These are phyloP conservation scores for Lactifluus hygrophoroides DNA, from an alignment of 768 basidiomycete species.

Conservation along the genomic window DNA sequence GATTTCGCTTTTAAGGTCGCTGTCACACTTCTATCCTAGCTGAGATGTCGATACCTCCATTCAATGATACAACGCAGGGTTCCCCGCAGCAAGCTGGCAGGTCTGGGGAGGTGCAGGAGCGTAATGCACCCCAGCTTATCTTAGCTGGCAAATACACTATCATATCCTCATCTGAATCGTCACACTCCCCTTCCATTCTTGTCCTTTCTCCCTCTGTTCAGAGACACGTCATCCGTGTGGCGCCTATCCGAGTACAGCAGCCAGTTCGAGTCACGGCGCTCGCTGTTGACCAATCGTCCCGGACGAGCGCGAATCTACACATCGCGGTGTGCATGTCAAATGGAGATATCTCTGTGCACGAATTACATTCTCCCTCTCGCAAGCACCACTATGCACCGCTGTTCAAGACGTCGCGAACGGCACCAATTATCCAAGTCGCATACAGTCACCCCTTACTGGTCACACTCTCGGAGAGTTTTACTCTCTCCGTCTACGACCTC, in stretches of 20 bases:
- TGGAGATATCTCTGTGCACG: constrained; percentile 57
- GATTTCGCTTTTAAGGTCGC: constrained; percentile 42
- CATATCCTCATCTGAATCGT: constrained; percentile 26
- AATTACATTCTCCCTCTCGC: constrained; percentile 38
- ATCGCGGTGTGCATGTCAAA: constrained; percentile 57
- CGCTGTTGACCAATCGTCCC: constrained; percentile 67
- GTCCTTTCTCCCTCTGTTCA: constrained; percentile 35
- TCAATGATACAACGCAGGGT: background rate
- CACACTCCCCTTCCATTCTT: constrained; percentile 49
- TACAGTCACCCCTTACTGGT: constrained; percentile 76
- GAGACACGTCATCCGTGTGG: constrained; percentile 36
- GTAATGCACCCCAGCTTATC: constrained; percentile 16
- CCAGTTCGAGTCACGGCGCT: constrained; percentile 49
- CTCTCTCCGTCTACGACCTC: constrained; percentile 65
- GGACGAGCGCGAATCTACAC: constrained; percentile 33
- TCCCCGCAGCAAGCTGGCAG: background rate
- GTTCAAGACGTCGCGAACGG: constrained; percentile 30
- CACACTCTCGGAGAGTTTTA: constrained; percentile 58
- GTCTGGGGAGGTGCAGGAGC: background rate
- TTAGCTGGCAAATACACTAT: constrained; percentile 16
- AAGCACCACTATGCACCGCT: constrained; percentile 41
- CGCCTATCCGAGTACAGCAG: constrained; percentile 29
- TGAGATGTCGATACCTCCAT: background rate
- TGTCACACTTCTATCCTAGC: constrained; percentile 30
- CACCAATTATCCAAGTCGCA: constrained; percentile 52